Evolutionary conservation across 257 asterid species (phyloP).

Genomic region (Euphrasia confusa): DNA sequence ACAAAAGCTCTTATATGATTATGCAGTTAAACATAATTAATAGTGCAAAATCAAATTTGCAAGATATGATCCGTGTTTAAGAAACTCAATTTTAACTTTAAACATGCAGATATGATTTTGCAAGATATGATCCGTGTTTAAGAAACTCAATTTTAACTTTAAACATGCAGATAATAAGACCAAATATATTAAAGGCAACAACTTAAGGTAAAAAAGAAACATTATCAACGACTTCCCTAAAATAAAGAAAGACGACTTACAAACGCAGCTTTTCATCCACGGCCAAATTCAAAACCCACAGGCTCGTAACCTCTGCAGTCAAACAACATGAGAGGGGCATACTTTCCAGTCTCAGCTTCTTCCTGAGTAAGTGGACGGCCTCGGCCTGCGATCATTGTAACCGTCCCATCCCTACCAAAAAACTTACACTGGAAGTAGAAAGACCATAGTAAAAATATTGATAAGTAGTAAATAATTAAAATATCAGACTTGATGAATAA

Average conservation of each 20-base stretch:
- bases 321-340: slow-evolving; percentile 57
- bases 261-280: slow-evolving; percentile 80
- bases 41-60: slow-evolving; percentile 3
- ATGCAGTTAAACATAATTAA: background rate
- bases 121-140: slow-evolving; percentile 2
- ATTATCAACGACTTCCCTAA: background rate
- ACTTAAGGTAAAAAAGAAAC: slow-evolving; percentile 4
- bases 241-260: slow-evolving; percentile 40
- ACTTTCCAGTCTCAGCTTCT: slow-evolving; percentile 48
- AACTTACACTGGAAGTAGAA: slow-evolving; percentile 69
- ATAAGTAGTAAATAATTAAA: slow-evolving; percentile 4
- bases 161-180: background rate
- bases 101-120: background rate
- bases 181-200: background rate
- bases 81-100: slow-evolving; percentile 1
- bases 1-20: background rate
- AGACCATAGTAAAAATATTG: slow-evolving; percentile 15
- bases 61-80: background rate
- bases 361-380: slow-evolving; percentile 68
- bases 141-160: background rate
- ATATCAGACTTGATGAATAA: background rate
- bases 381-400: slow-evolving; percentile 65
- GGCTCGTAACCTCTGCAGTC: slow-evolving; percentile 82
- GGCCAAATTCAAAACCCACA: slow-evolving; percentile 61
- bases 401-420: slow-evolving; percentile 78